Base-by-base conservation (phyloP, 257 asterid genomes). In the Ophiorrhiza pumila region DNA sequence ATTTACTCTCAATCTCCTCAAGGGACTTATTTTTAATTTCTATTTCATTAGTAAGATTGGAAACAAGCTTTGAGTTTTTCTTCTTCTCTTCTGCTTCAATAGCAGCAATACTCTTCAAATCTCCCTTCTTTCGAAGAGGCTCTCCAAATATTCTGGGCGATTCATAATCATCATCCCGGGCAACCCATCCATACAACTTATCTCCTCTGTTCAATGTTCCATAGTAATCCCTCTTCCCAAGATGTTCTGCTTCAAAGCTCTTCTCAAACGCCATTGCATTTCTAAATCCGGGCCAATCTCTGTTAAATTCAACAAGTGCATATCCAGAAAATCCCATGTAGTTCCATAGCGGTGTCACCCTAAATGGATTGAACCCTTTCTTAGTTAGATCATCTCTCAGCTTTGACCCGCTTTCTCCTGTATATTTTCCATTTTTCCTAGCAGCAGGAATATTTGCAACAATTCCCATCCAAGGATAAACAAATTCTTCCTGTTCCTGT, bases 61-160 rank as follows among this genome's bases (percentile, higher is more conserved):
- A 80, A 45, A 87, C 32, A 18, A 91, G 86, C 78, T 80, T 64
- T 17, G 80, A 78, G 42, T 70, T 77, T 69, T 84, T 86, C 66
- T 88, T 86, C 80, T 71, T 81, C 62, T 80, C 90, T 27, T 79
- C 85, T 9, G 74, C 78, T 74, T 88, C 86, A 76, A 92, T 64
- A 57, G 74, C 89, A 8, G 78, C 73, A 17, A 89, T 53, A 31
- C 88, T 83, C 88, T 86, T 92, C 77, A 92, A 71, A 69, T 90
- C 93, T 39, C 93, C 98, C 47, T 82, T 79, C 83, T 81, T 89
- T 73, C 55, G 78, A 47, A 92, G 91, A 79, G 74, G 68, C 29
- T 81, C 86, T 3, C 96, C 96, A 34, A 88, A 58, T 0, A 69
- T 46, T 45, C 79, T 82, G 32, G 65, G 43, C 10, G 84, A 73